Evolutionary conservation across 2,329 filamentous ascomycete genomes (phyloP).

Genomic region (Penicillium sp.): DNA sequence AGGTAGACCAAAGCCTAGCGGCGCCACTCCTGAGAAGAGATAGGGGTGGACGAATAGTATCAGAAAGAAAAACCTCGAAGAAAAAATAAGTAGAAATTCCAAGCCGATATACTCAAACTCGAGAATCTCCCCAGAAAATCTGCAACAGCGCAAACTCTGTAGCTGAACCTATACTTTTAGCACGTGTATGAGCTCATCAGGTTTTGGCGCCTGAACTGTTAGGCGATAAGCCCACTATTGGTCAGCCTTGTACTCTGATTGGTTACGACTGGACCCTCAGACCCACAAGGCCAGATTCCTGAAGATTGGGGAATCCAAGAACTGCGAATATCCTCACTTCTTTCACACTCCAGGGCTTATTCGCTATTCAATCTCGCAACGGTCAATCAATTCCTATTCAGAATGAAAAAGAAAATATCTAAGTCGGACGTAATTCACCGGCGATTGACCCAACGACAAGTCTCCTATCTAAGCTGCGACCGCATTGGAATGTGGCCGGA

Average conservation of each 20-base stretch:
- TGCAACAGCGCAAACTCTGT: conserved; percentile 3
- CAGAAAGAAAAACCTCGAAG: background rate
- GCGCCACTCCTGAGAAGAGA: background rate
- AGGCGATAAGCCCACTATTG: conserved; percentile 6
- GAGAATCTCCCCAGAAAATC: conserved; percentile 1
- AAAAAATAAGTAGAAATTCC: background rate
- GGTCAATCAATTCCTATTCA: background rate
- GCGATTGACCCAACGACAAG: background rate
- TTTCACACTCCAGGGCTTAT: background rate
- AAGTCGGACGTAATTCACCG: background rate
- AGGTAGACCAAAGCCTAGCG: background rate
- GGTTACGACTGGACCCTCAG: background rate
- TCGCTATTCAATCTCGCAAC: conserved; percentile 1
- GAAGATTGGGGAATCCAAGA: background rate
- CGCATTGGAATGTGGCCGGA: conserved; percentile 20
- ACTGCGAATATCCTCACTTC: background rate
- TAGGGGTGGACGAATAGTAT: background rate
- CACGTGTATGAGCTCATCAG: conserved; percentile 28
- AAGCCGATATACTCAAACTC: background rate
- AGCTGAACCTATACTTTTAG: conserved; percentile 13
- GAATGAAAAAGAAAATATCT: background rate
- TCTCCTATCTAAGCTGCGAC: conserved; percentile 11
- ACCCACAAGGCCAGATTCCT: conserved; percentile 15
- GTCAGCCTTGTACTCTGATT: conserved; percentile 3
- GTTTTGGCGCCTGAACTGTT: conserved; percentile 4